Evolutionary conservation across 257 asterid species (phyloP).

Genomic region (Nicotiana undulata): DNA sequence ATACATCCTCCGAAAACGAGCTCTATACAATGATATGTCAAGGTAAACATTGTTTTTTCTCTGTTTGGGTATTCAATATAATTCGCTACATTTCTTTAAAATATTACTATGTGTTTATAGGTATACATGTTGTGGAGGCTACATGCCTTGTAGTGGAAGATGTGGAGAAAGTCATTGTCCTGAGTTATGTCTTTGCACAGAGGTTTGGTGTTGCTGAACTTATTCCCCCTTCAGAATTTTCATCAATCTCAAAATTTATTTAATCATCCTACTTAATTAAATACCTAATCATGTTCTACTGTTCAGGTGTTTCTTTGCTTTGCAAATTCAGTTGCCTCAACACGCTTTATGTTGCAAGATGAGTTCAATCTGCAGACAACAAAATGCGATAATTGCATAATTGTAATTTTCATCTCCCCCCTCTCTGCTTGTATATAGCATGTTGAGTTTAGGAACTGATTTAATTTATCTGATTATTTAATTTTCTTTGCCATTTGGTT

Average conservation of each 20-base stretch:
- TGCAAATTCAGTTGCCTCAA: slow-evolving; percentile 36
- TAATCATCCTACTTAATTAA: no score
- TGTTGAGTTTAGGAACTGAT: no score
- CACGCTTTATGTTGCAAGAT: slow-evolving; percentile 41
- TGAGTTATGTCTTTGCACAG: slow-evolving; percentile 35
- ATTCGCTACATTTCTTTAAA: background rate
- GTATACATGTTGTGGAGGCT: slow-evolving; percentile 38
- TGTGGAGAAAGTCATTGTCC: slow-evolving; percentile 39
- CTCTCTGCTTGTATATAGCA: no score
- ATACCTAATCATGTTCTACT: background rate
- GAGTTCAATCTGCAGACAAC: slow-evolving; percentile 41
- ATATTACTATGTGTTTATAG: slow-evolving; percentile 10
- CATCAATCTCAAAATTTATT: background rate
- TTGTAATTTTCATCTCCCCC: no score
- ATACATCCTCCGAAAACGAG: slow-evolving; percentile 35
- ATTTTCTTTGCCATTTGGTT: background rate
- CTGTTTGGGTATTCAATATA: background rate
- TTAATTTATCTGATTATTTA: no score
- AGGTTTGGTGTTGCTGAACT: slow-evolving; percentile 15
- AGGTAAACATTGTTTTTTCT: slow-evolving; percentile 16
- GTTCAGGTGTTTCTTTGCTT: slow-evolving; percentile 37
- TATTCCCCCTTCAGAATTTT: background rate
- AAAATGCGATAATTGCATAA: slow-evolving; percentile 37
- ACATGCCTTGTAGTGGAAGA: slow-evolving; percentile 39
- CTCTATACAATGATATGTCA: slow-evolving; percentile 35